phyloP scores from a whole-genome alignment of 306 rosid species.

The Acacia crassicarpa region DNA sequence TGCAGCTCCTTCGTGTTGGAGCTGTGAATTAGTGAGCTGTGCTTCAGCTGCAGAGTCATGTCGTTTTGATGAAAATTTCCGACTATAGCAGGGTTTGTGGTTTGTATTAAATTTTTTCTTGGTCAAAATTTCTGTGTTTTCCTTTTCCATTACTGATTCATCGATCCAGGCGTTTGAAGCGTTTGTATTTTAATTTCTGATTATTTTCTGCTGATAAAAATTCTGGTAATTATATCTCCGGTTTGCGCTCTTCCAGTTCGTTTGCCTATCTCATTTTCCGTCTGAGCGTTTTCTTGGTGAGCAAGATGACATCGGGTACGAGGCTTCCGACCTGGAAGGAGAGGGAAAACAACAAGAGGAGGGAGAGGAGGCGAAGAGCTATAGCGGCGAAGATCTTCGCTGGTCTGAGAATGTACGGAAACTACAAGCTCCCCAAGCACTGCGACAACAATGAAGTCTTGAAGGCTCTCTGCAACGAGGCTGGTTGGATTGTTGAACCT shows the following conservation, averaged over 20 bases:
- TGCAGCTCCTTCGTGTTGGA: not conserved
- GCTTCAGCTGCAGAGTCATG: not conserved
- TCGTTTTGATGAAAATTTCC: not conserved
- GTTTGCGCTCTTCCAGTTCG: not conserved
- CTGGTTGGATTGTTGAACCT: conserved; percentile 82
- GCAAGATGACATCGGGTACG: conserved; percentile 72
- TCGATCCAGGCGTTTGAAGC: not conserved
- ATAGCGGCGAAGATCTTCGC: conserved; percentile 83
- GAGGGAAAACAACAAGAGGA: conserved; percentile 85
- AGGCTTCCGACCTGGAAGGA: conserved; percentile 86
- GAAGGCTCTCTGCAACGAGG: conserved; percentile 87
- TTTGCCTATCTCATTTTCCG: not conserved
- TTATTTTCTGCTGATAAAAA: not conserved
- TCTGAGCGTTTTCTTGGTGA: conserved; percentile 15
- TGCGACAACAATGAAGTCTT: conserved; percentile 94
- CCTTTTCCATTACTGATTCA: not conserved
- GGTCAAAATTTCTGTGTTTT: not conserved
- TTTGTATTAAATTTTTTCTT: not conserved
- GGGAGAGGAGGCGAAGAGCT: conserved; percentile 81
- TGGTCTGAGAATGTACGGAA: conserved; percentile 82
- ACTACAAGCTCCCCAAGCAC: conserved; percentile 84
- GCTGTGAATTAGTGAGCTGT: not conserved
- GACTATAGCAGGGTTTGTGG: not conserved
- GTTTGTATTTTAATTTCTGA: not conserved
- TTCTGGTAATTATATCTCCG: not conserved